Percentiles rank a stretch among this genome's conserved stretches.
Evolutionary conservation across 176 grass and related monocot genomes (phyloP).

Genomic region (Panicum miliaceum): DNA sequence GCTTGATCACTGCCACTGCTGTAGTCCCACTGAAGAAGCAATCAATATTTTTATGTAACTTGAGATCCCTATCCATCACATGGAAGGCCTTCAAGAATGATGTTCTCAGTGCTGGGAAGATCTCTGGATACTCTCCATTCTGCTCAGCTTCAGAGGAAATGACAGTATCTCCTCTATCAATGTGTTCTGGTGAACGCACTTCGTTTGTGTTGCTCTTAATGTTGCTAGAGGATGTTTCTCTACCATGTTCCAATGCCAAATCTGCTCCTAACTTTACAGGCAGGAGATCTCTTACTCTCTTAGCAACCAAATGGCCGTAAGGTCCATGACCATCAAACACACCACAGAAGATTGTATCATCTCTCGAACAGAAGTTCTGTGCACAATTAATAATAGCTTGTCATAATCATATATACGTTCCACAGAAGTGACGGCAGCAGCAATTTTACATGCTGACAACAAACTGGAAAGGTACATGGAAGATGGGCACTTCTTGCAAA

Average conservation of each 20-base stretch:
- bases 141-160: constrained; percentile 46
- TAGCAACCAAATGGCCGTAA: constrained; percentile 88
- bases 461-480: constrained; percentile 17
- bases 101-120: constrained; percentile 59
- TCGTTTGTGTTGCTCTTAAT: constrained; percentile 45
- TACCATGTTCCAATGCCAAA: constrained; percentile 46
- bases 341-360: constrained; percentile 83
- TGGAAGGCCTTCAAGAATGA: constrained; percentile 78
- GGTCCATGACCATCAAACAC: constrained; percentile 97
- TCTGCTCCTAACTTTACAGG: constrained; percentile 65
- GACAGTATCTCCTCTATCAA: constrained; percentile 29
- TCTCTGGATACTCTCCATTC: constrained; percentile 60
- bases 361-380: constrained; percentile 90
- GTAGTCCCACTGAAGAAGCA: constrained; percentile 95
- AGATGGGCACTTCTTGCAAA: not conserved
- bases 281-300: constrained; percentile 93
- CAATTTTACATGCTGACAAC: constrained; percentile 22
- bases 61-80: constrained; percentile 87
- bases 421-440: not conserved
- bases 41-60: constrained; percentile 69
- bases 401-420: constrained; percentile 23
- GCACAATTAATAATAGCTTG: constrained; percentile 31
- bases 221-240: constrained; percentile 52
- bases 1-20: constrained; percentile 82
- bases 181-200: constrained; percentile 40